Conservation (phyloP, 768 basidiomycete genomes). For the Amanita pseudoporphyria region DNA sequence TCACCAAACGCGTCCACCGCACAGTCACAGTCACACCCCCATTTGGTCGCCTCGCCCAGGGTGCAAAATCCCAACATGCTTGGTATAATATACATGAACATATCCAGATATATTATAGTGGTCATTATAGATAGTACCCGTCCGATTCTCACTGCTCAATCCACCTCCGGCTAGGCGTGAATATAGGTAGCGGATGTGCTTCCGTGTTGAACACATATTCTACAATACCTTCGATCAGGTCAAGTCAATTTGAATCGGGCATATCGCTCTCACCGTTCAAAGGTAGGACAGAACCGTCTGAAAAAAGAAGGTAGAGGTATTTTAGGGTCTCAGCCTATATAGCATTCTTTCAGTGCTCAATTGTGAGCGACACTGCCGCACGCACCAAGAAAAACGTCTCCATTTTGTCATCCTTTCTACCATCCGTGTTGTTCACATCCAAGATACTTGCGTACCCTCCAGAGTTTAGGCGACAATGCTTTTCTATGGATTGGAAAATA, state of each 20-base stretch:
- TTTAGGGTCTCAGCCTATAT: constrained; percentile 81
- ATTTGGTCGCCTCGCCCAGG: not conserved
- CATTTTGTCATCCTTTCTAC: constrained; percentile 77
- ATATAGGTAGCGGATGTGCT: constrained; percentile 36
- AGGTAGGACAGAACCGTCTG: constrained; percentile 64
- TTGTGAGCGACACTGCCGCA: constrained; percentile 8
- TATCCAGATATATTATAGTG: not conserved
- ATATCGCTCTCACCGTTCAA: constrained; percentile 49
- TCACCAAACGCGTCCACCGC: no score
- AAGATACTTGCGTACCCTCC: constrained; percentile 84
- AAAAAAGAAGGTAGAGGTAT: constrained; percentile 86
- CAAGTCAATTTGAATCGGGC: not conserved
- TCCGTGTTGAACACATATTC: constrained; percentile 92
- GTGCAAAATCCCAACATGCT: not conserved
- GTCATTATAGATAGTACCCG: not conserved
- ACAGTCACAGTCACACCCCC: not conserved
- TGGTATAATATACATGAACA: not conserved
- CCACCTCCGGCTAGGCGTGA: constrained; percentile 17
- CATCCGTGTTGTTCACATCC: constrained; percentile 75
- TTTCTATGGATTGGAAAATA: constrained; percentile 86
- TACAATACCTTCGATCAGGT: constrained; percentile 16
- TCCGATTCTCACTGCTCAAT: not conserved
- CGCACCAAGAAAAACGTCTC: constrained; percentile 90
- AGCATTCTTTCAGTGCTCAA: not conserved
- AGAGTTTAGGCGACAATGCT: constrained; percentile 61